Evolutionary conservation across 129 eudicot genomes (phyloP).

Genomic region (Sambucus nigra): DNA sequence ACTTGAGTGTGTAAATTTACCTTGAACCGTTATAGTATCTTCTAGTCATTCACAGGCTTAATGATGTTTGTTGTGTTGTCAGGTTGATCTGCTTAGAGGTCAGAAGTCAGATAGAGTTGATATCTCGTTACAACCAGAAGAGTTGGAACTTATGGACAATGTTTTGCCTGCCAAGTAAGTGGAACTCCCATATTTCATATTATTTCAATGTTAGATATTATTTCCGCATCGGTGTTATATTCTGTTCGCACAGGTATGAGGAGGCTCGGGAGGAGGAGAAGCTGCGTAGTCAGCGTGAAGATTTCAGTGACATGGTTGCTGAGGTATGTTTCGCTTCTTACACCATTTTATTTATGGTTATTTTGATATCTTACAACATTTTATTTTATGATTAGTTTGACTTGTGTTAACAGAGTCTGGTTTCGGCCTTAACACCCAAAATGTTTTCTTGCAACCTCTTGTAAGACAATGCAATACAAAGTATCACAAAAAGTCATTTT

Average conservation of each 20-base stretch:
- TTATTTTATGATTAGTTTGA: too few species aligned
- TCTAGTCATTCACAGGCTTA: neutral
- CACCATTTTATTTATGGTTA: neutral
- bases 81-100: constrained; percentile 95
- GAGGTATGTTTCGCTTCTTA: constrained; percentile 39
- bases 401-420: too few species aligned
- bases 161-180: constrained; percentile 88
- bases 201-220: neutral
- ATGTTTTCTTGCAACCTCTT: neutral
- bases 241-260: constrained; percentile 45
- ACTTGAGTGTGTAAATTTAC: too few species aligned
- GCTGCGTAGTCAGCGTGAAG: constrained; percentile 74
- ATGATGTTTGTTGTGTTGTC: constrained; percentile 3
- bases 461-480: too few species aligned
- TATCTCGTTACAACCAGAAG: constrained; percentile 86
- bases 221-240: neutral
- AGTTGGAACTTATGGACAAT: constrained; percentile 83
- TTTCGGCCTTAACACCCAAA: neutral
- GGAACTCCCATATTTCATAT: neutral
- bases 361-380: neutral
- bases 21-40: too few species aligned
- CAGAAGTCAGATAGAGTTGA: constrained; percentile 89
- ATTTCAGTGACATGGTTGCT: constrained; percentile 99
- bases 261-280: constrained; percentile 98
- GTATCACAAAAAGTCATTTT: too few species aligned